A percentile compares a stretch with the other conserved stretches of the same genome.
phyloP scores from a whole-genome alignment of 2,329 filamentous ascomycete genomes.

The Myriosclerotinia scirpicola region DNA sequence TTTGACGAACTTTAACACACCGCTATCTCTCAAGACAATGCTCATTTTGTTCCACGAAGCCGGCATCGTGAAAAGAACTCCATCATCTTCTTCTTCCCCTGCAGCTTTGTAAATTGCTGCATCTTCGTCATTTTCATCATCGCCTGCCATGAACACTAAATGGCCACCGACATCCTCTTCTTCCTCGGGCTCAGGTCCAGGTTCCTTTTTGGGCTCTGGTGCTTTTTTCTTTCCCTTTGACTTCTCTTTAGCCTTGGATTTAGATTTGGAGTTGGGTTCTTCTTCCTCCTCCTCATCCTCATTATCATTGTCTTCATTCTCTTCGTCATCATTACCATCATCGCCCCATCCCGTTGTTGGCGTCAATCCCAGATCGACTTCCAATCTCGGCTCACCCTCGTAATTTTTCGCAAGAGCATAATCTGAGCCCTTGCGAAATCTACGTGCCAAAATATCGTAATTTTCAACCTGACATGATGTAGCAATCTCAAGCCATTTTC shows the following conservation, averaged over 20 bases:
- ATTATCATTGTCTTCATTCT: slow-evolving; percentile 44
- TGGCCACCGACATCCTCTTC: slow-evolving; percentile 68
- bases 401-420: slow-evolving; percentile 92
- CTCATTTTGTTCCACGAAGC: slow-evolving; percentile 87
- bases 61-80: slow-evolving; percentile 66
- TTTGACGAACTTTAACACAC: slow-evolving; percentile 90
- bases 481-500: slow-evolving; percentile 82
- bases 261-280: slow-evolving; percentile 33
- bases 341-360: slow-evolving; percentile 83
- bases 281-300: slow-evolving; percentile 36
- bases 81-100: slow-evolving; percentile 67
- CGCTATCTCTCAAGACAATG: slow-evolving; percentile 83
- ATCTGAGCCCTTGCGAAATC: slow-evolving; percentile 83
- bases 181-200: slow-evolving; percentile 35
- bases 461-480: slow-evolving; percentile 73
- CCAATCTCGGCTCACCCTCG: slow-evolving; percentile 73
- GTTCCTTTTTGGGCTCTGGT: slow-evolving; percentile 14
- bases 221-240: slow-evolving; percentile 11
- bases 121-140: slow-evolving; percentile 69
- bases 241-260: slow-evolving; percentile 17
- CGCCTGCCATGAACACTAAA: slow-evolving; percentile 91
- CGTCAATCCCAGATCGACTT: slow-evolving; percentile 85
- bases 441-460: slow-evolving; percentile 76
- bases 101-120: slow-evolving; percentile 84
- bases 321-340: slow-evolving; percentile 56